Base-by-base conservation (phyloP, 306 rosid genomes). In the Malus sieversii region DNA sequence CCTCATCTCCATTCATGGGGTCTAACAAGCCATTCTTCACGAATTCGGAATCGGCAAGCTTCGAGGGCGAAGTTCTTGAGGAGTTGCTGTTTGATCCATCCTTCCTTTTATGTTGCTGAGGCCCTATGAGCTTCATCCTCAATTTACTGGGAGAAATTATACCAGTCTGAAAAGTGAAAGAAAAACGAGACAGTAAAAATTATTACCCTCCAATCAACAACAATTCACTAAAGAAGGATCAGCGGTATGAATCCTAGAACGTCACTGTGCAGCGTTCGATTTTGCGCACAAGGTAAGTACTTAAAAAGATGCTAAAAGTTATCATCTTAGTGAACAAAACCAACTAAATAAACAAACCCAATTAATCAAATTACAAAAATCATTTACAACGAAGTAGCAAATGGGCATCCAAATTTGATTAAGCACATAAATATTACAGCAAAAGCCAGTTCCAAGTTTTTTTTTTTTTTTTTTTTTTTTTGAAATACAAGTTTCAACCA, bases 91-190 rank as follows among this genome's bases (percentile, higher is more conserved):
- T 92, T 84, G 98, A 94, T 79, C 95, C 97, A 81, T 88, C 91
- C 78, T 90, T 93, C 85, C 87, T 94, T 51, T 78, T 86, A 53
- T 74, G 83, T 73, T 87, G 72, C 72, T 87, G 96, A 79, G 96
- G 80, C 19, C 97, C 97, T 78, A 90, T 85, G 11, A 92, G 92
- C 83, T 94, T 94, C 98, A 94, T 92, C 83, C 97, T 87, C 29
- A 94, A 85, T 78, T 94, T 94, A 79, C 96, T 92, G 0, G 98
- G 98, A 81, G 98, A 94, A 82, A 94, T 94, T 66, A 94, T 87
- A 82, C 96, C 98, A 61, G 84, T 78, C 98, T 94, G 89, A 83
- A 86, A 30, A 60, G 60, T 52, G 30, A 58, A 33, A 22, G 22
- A 53, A 13, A 33, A 65, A 72, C 38, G 10, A 2, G 18, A 72